phyloP scores from a whole-genome alignment of 2,329 filamentous ascomycete species.

The Cladosporium velox region DNA sequence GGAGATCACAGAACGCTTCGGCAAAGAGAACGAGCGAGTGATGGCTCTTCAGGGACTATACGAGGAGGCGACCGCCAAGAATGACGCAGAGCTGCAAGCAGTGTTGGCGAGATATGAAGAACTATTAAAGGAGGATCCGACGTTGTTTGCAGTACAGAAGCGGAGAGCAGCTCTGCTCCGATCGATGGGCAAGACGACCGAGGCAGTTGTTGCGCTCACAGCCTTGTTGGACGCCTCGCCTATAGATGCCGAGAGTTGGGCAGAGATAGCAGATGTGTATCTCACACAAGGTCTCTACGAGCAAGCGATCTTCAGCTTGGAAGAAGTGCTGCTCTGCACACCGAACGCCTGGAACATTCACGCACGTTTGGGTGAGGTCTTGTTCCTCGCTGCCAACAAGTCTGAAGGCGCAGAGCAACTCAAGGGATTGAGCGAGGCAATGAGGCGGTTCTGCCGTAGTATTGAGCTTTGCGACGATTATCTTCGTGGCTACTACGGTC shows the following conservation, averaged over 20 bases:
- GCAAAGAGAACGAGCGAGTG: slow-evolving; percentile 78
- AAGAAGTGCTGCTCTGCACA: slow-evolving; percentile 82
- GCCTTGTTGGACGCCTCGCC: slow-evolving; percentile 79
- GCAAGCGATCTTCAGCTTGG: slow-evolving; percentile 84
- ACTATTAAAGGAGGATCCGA: slow-evolving; percentile 70
- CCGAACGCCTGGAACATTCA: slow-evolving; percentile 98
- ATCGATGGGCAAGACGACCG: slow-evolving; percentile 67
- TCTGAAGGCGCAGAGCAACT: slow-evolving; percentile 39
- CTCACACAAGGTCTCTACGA: slow-evolving; percentile 73
- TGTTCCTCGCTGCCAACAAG: slow-evolving; percentile 63
- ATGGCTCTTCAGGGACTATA: slow-evolving; percentile 81
- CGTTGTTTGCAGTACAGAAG: slow-evolving; percentile 85
- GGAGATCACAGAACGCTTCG: slow-evolving; percentile 77
- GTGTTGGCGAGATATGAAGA: slow-evolving; percentile 78
- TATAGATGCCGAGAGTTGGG: slow-evolving; percentile 91
- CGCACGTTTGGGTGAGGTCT: slow-evolving; percentile 79
- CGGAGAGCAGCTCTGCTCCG: slow-evolving; percentile 77
- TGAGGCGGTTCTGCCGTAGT: slow-evolving; percentile 85
- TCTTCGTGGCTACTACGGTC: slow-evolving; percentile 85
- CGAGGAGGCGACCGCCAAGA: slow-evolving; percentile 76
- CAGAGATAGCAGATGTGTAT: slow-evolving; percentile 87
- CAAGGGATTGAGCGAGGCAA: slow-evolving; percentile 66
- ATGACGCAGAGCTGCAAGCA: slow-evolving; percentile 63
- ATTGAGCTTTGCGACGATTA: slow-evolving; percentile 94
- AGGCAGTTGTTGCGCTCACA: slow-evolving; percentile 74